phyloP scores from a whole-genome alignment of 805 yeast species.

The Yamadazyma sp. region DNA sequence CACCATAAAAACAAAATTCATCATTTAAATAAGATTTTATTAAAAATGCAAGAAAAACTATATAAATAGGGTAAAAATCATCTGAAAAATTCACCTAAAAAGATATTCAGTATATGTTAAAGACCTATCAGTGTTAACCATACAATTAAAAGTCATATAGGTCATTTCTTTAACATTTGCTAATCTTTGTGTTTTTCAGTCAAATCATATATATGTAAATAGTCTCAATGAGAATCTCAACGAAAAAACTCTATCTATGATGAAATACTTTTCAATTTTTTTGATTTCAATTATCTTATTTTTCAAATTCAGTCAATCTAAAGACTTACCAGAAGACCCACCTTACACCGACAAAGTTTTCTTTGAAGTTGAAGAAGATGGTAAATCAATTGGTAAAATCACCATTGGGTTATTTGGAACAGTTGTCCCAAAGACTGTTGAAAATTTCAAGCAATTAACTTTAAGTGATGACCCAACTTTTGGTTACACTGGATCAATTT shows the following conservation, averaged over 20 bases:
- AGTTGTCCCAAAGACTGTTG: slow-evolving; percentile 92
- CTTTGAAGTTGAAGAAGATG: slow-evolving; percentile 85
- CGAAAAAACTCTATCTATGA: slow-evolving; percentile 10
- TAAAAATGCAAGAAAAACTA: too few relatives aligned
- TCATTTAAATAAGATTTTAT: too few relatives aligned
- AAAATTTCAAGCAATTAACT: slow-evolving; percentile 90
- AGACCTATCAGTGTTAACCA: too few relatives aligned
- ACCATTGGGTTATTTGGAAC: slow-evolving; percentile 86
- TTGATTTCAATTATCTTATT: slow-evolving; percentile 9
- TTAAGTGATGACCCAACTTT: slow-evolving; percentile 49
- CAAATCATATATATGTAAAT: too few relatives aligned
- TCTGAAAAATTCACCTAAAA: too few relatives aligned
- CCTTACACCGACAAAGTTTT: slow-evolving; percentile 74
- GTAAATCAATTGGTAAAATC: slow-evolving; percentile 71
- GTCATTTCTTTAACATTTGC: too few relatives aligned
- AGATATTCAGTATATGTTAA: too few relatives aligned
- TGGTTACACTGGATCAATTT: slow-evolving; percentile 42
- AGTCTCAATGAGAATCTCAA: slow-evolving; percentile 1
- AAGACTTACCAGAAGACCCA: slow-evolving; percentile 39
- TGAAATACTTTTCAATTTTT: slow-evolving; percentile 15
- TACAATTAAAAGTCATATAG: too few relatives aligned
- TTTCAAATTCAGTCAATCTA: slow-evolving; percentile 10
- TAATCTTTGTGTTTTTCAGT: not conserved
- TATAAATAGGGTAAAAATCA: not conserved
- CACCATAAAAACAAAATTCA: too few relatives aligned